Evolutionary conservation across 1,284 basidiomycete genomes (phyloP).

Genomic region (Cystobasidium sp.): DNA sequence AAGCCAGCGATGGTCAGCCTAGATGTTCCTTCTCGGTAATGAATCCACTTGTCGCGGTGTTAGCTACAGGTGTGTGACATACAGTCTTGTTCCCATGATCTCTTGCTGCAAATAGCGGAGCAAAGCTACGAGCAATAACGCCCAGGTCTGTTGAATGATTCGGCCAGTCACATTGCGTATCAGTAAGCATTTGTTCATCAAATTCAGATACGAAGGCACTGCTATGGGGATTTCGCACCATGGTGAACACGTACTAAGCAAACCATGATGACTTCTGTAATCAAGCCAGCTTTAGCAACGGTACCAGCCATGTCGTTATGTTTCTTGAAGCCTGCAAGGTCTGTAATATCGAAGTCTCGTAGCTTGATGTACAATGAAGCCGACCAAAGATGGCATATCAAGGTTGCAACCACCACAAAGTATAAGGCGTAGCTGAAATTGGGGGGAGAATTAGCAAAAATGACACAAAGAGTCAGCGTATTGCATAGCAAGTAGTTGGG

Average conservation of each 20-base stretch:
- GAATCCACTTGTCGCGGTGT: neutral
- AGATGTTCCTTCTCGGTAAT: neutral
- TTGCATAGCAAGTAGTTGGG: too few species aligned
- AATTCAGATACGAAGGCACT: neutral
- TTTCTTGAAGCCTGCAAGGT: neutral
- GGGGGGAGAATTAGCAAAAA: neutral
- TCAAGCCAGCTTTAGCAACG: slow-evolving; percentile 4
- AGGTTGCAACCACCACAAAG: neutral
- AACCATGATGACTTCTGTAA: neutral
- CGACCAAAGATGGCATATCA: neutral
- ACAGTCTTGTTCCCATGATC: too few species aligned
- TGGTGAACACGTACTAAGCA: neutral
- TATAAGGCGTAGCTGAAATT: neutral
- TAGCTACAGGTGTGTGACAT: neutral
- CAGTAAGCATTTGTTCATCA: neutral
- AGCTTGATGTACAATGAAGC: neutral
- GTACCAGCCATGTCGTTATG: neutral
- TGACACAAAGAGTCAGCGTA: neutral
- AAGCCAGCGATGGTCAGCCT: neutral
- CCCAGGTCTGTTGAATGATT: too few species aligned
- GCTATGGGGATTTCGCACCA: too few species aligned
- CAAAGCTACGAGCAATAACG: too few species aligned
- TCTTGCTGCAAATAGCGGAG: too few species aligned
- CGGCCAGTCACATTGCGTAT: neutral
- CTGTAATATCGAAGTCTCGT: neutral